Percentiles rank a stretch among this genome's conserved stretches.
These are phyloP conservation scores for Pisolithus microcarpus DNA, from an alignment of 768 basidiomycete species.

Conservation along the genomic window DNA sequence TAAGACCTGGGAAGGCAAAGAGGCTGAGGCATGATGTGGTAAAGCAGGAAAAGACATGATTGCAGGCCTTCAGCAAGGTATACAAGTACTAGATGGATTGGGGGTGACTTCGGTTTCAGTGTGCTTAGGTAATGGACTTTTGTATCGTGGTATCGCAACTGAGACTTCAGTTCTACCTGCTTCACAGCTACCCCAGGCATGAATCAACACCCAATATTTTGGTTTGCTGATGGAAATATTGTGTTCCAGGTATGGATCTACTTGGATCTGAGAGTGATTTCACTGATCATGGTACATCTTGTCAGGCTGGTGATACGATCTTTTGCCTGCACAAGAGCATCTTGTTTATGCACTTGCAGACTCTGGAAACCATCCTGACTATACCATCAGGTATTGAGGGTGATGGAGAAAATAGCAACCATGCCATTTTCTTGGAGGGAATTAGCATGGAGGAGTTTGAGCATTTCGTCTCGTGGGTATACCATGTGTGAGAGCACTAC, in stretches of 20 bases:
- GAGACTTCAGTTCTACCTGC: too few relatives aligned
- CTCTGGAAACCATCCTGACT: background rate
- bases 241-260: background rate
- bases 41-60: too few relatives aligned
- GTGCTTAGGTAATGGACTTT: too few relatives aligned
- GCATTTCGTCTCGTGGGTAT: background rate
- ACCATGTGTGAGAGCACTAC: background rate
- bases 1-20: too few relatives aligned
- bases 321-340: background rate
- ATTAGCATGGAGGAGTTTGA: background rate
- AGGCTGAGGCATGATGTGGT: too few relatives aligned
- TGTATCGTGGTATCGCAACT: too few relatives aligned
- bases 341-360: background rate
- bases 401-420: background rate
- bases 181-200: too few relatives aligned
- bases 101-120: too few relatives aligned
- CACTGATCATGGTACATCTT: background rate
- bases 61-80: too few relatives aligned
- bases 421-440: background rate
- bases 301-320: background rate
- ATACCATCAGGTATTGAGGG: background rate
- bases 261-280: background rate
- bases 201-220: too few relatives aligned
- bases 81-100: too few relatives aligned
- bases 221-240: background rate